These are phyloP conservation scores for Avicennia marina DNA, from an alignment of 257 asterid species.

Conservation along the genomic window DNA sequence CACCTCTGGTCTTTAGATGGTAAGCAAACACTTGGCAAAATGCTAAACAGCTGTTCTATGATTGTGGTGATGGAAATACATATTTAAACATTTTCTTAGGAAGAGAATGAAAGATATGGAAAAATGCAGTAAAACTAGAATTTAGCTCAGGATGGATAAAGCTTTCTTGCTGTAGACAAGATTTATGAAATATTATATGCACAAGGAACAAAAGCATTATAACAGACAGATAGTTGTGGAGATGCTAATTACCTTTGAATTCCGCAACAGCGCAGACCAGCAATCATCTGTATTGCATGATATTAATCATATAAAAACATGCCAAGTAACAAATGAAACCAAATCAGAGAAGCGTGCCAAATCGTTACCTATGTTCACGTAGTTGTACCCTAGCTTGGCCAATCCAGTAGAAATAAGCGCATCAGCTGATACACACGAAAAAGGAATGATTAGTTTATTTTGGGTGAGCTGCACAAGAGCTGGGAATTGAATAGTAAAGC, in stretches of 20 bases:
- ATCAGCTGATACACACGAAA: conserved; percentile 51
- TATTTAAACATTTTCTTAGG: background rate
- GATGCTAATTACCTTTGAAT: conserved; percentile 42
- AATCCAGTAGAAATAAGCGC: conserved; percentile 83
- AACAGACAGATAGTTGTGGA: conserved; percentile 4
- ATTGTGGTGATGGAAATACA: conserved; percentile 9
- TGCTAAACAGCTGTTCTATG: no score
- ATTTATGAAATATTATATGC: no score
- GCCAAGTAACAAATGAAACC: background rate
- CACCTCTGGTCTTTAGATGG: no score
- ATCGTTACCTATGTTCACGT: conserved; percentile 73
- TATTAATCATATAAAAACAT: conserved; percentile 18
- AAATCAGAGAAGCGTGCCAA: conserved; percentile 3
- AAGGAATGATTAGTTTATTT: background rate
- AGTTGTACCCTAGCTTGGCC: conserved; percentile 74
- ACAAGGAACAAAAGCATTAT: background rate
- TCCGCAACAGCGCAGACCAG: conserved; percentile 69
- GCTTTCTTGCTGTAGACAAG: no score
- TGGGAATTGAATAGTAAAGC: no score
- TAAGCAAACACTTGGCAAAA: no score
- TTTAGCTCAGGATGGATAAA: no score
- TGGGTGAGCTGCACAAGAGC: no score
- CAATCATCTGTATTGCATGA: conserved; percentile 77
- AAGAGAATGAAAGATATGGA: no score
- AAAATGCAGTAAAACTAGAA: no score